Base-by-base conservation (phyloP, 169 alveolate species). In the Theileria parva region DNA sequence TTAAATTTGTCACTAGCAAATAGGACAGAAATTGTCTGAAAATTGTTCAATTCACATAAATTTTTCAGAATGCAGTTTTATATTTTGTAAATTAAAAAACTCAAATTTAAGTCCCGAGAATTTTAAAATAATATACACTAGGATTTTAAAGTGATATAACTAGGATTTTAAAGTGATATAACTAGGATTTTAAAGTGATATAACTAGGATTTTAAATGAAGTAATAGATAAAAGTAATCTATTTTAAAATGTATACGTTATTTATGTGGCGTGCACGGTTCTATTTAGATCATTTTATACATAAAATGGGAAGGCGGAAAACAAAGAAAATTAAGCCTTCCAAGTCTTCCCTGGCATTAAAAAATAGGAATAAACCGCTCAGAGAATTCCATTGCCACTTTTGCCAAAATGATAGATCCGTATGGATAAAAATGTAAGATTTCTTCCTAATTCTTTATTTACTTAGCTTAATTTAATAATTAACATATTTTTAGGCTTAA, bases 351-450 rank as follows among this genome's bases (percentile, higher is more conserved):
- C 37, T 81, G 28, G 63, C 65, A 63, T 66, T 72, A 48, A 76
- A 78, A 65, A 74, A 86, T 17, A 64, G 86, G n/a, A 86, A 86
- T 73, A 97, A 96, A 75, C 86, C 96, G 23, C 98, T 95, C 61
- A 95, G 92, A 59, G 97, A 95, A 70, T 97, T 97, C 76, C 95
- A 95, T 61, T 97, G 99, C 74, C 98, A 98, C 76, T 94, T 87
- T 83, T 97, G 99, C 91, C 96, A 95, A 79, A 96, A 96, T 78
- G 93, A 87, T 34, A 92, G 92, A 69, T 91, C 98, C 25, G 97
- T 96, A 2, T 96, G 93, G 53, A 94, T 96, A 11, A 93, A 88
- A 77, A 78, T 97, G 96, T 89, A 84, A 76, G 94, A 61, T 64
- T 63, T 63, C 28, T 77, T 48, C 37, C 34, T 63, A 28, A 21